These are phyloP conservation scores for Chytriomyces sp. DNA, from an alignment of 192 early-diverging fungal species.

Conservation along the genomic window DNA sequence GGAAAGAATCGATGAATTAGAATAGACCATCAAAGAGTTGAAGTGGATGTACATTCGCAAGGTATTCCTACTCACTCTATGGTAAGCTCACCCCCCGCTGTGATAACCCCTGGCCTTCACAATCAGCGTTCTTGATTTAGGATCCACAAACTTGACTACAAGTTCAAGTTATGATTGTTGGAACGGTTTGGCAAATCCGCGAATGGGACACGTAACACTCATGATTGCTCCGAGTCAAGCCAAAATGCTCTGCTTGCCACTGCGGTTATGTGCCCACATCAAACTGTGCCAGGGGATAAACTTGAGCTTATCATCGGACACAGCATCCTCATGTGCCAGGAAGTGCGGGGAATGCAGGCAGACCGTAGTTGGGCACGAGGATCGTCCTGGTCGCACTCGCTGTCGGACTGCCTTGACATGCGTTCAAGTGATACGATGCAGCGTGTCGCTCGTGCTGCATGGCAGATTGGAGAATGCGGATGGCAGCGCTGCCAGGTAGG, in stretches of 20 bases:
- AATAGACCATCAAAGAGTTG: too few species aligned
- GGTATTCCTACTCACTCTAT: too few species aligned
- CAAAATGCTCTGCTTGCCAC: constrained; percentile 10
- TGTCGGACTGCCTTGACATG: background rate
- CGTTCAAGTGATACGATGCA: background rate
- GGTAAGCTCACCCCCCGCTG: constrained; percentile 8
- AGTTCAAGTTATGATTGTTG: background rate
- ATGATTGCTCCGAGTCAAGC: constrained; percentile 4
- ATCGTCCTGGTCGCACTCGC: constrained; percentile 8
- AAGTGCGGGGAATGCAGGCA: background rate
- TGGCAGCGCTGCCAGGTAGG: background rate
- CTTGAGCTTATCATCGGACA: background rate
- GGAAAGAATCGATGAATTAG: too few species aligned
- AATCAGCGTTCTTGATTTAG: background rate
- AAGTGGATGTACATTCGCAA: too few species aligned
- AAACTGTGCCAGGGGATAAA: background rate
- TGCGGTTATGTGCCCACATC: constrained; percentile 20
- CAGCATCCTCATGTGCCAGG: background rate
- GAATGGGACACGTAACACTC: constrained; percentile 12
- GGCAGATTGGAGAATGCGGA: constrained; percentile 3
- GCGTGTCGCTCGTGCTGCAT: background rate
- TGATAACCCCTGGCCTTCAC: constrained; percentile 10
- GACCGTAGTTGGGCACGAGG: constrained; percentile 1
- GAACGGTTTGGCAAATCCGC: constrained; percentile 20
- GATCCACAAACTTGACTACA: constrained; percentile 5